Base-by-base conservation (phyloP, 2,329 filamentous ascomycete genomes). In the Stagonosporopsis cucurbitacearum region DNA sequence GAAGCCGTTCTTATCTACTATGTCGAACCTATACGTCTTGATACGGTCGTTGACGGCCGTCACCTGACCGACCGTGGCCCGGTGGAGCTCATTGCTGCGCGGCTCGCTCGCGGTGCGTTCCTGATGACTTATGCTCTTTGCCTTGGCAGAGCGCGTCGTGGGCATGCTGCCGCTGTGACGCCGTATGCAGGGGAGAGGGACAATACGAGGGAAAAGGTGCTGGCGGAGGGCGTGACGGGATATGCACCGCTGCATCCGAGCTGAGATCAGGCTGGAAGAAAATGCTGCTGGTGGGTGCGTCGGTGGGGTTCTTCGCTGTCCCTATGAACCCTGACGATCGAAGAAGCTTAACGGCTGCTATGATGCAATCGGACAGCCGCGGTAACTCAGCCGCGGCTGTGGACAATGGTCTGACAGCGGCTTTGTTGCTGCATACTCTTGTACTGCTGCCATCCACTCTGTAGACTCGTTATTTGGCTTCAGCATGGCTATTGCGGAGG, bases 31-130 rank as follows among this genome's bases (percentile, higher is more conserved):
- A 55, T 93, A 82, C n/a, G 92, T 73, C 33, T 89, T 85, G 56
- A 94, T 83, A 2, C 79, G 81, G 19, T 84, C 78, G 71, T 91
- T 94, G 63, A 91, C 80, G 55, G 86, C 77, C 20, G 85, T 79
- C 48, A 96, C 83, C 37, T 81, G 76, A 39, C 80, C 78, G 9
- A 96, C 69, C 3, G 79, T 82, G 15, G 92, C 88, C 2, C 77
- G 76, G 70, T 91, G 84, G 6, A 92, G 76, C 15, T 84, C 84
- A 57, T 83, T 78, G 54, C 89, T 85, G 54, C 92, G 86, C 37
- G 88, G 90, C 70, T 95, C 89, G 35, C 82, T 76, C 3, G 89
- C 88, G 11, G 92, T 96, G 49, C 91, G 84, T 63, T 92, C 84
- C 56, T 89, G 79, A 68, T 95, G 91, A 58, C 71, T 75, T 39